A percentile compares a stretch with the other conserved stretches of the same genome.
phyloP scores from a whole-genome alignment of 163 green algal species.

The Chlamydomonas reinhardtii region DNA sequence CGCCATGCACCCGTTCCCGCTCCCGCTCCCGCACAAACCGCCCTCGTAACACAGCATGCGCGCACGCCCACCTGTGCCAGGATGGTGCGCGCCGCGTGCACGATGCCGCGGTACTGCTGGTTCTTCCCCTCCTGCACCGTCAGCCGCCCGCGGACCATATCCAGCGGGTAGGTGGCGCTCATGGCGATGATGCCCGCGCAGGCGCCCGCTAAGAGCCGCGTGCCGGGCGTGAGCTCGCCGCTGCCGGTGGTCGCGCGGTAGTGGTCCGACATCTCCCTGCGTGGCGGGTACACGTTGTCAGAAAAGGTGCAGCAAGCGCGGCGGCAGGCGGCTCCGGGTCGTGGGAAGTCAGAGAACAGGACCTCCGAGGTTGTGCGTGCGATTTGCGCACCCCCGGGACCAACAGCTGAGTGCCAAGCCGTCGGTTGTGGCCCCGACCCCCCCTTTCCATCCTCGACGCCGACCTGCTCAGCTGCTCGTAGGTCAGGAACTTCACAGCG shows the following conservation, averaged over 20 bases:
- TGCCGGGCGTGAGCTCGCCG: constrained; percentile 87
- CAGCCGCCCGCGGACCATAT: constrained; percentile 98
- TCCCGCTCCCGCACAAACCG: no score
- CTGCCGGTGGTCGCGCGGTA: constrained; percentile 82
- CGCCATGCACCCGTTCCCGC: no score
- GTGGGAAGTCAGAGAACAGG: no score
- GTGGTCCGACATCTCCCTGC: constrained; percentile 80
- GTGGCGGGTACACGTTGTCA: no score
- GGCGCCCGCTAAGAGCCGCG: constrained; percentile 90
- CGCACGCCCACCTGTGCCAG: constrained; percentile 71
- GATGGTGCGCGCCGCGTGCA: constrained; percentile 88
- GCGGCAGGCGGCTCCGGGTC: no score
- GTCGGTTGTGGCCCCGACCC: no score
- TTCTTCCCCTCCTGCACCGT: constrained; percentile 88
- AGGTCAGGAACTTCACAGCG: constrained; percentile 95
- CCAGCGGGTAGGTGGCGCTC: constrained; percentile 96
- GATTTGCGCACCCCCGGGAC: no score
- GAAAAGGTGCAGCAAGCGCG: no score
- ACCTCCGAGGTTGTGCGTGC: no score
- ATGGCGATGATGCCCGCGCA: constrained; percentile 97
- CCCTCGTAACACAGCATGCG: no score
- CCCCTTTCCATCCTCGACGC: no score
- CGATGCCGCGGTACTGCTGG: constrained; percentile 92
- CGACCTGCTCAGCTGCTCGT: constrained; percentile 89
- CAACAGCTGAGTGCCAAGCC: no score